phyloP scores from a whole-genome alignment of 768 basidiomycete species.

The Gymnopilus dilepis region DNA sequence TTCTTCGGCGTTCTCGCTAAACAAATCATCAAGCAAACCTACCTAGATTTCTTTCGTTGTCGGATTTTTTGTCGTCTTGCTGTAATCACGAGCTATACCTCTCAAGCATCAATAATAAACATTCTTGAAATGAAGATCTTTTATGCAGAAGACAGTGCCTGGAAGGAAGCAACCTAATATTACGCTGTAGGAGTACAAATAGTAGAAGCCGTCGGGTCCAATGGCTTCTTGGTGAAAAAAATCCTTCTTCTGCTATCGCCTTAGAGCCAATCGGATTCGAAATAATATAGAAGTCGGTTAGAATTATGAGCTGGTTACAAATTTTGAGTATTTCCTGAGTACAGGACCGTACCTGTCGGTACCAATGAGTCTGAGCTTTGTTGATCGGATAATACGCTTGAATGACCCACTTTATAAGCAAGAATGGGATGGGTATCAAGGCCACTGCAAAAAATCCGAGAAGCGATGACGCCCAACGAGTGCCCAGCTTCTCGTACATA shows the following conservation, averaged over 20 bases:
- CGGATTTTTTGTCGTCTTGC: neutral
- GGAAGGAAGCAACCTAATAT: no score
- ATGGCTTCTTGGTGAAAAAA: no score
- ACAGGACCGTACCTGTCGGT: neutral
- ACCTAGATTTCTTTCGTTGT: neutral
- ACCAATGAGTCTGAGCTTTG: neutral
- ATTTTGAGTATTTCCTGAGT: neutral
- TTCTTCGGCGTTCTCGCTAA: neutral
- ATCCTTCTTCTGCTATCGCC: no score
- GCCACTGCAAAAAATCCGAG: neutral
- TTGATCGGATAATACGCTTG: neutral
- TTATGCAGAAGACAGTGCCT: no score
- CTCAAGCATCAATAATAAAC: neutral
- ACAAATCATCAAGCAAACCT: neutral
- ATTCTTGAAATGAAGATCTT: neutral
- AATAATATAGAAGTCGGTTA: no score
- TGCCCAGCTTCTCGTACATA: neutral
- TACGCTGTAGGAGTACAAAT: no score
- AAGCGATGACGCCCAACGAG: neutral
- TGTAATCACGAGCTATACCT: neutral
- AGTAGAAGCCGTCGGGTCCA: no score
- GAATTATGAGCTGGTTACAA: no score
- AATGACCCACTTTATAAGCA: neutral
- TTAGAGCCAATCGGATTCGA: no score
- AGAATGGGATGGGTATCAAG: neutral